Percentiles rank a stretch among this genome's conserved stretches.
Evolutionary conservation across 2,329 filamentous ascomycete species (phyloP).

Genomic region (Scedosporium minutisporum): DNA sequence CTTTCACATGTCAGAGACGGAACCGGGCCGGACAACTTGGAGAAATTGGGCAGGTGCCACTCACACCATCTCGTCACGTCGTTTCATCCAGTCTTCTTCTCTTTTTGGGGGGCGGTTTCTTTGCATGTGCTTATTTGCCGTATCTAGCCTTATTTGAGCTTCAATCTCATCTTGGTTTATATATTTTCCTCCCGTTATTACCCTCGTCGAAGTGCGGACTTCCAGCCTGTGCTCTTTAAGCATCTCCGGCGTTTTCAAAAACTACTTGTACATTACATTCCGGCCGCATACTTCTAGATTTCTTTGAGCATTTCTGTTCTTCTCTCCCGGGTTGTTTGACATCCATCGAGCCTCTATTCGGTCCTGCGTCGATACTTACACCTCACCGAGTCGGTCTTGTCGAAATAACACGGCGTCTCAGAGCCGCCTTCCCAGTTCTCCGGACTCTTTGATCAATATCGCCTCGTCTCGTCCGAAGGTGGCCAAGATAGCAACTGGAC

Average conservation of each 20-base stretch:
- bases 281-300: background rate
- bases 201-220: background rate
- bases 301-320: background rate
- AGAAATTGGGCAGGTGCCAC: background rate
- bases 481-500: background rate
- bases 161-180: background rate
- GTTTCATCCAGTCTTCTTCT: background rate
- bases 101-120: background rate
- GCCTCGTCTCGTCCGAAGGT: background rate
- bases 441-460: background rate
- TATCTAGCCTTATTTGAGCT: background rate
- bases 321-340: background rate
- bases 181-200: background rate
- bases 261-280: background rate
- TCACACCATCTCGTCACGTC: background rate
- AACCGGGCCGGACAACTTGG: background rate
- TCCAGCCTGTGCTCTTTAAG: background rate
- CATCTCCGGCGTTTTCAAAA: background rate
- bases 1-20: conserved; percentile 1
- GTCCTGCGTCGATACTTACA: background rate
- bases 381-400: background rate
- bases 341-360: background rate
- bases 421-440: background rate
- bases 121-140: background rate
- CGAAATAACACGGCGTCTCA: background rate